Base-by-base conservation (phyloP, 495 filamentous ascomycete genomes). In the Penicillium mononematosum region DNA sequence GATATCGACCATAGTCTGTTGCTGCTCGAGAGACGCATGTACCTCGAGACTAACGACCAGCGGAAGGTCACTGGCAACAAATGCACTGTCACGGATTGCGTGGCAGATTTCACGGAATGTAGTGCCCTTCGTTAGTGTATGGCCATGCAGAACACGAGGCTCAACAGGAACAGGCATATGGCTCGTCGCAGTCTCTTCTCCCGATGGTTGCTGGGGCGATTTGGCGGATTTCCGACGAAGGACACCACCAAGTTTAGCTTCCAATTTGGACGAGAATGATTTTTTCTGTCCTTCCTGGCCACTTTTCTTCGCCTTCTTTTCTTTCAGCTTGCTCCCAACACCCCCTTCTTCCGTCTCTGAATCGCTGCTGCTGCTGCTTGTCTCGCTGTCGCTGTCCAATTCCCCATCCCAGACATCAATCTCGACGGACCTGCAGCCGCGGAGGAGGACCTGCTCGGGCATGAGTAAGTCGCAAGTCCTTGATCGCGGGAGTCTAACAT, bases 321-420 rank as follows among this genome's bases (percentile, higher is more conserved):
- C 55, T 49, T 66, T 63, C 32, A 45, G 36, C 19, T 41, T 61
- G 20, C 42, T 51, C 32, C 47, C 45, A 5, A 49, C 38, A n/a
- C 59, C 47, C 25, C 32, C 16, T 22, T 61, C 19, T n/a, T 63
- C 59, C 8, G 55, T 43, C 7, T 71, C 63, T 2, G 63, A 69
- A 43, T 58, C 58, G 58, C 65, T 68, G 47, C 61, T 67, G 36
- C 50, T 50, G 42, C 63, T 67, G 50, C 59, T 62, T 44, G 45
- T 16, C 11, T 66, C 68, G 39, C 62, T 62, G 36, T 73, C 67
- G 27, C 58, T 73, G 19, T 71, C 70, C 6, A 68, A 54, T 41
- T 91, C 84, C 12, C 92, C 93, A 67, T 98, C 89, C 90, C 92
- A 96, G 8, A 96, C 91, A 63, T 98, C 93, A 57, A 98, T 91